Conservation (phyloP, 148 eudicot genomes). For the Pouteria glomerata region DNA sequence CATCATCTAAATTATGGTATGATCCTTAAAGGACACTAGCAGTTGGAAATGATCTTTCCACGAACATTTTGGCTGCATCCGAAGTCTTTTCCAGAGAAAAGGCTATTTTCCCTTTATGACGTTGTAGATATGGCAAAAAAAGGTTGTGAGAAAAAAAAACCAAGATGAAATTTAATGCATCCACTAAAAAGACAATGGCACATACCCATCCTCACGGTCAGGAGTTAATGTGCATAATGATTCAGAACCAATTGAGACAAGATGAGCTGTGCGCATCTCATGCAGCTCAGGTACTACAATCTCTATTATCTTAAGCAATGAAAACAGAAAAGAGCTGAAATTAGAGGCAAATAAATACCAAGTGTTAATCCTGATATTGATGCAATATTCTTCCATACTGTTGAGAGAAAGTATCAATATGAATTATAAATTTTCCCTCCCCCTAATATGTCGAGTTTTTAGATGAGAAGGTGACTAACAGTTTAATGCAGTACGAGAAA, state of each 20-base stretch:
- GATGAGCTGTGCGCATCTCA: constrained; percentile 85
- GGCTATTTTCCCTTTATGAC: background rate
- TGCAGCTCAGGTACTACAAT: constrained; percentile 78
- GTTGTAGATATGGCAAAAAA: too few species aligned
- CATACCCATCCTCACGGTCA: constrained; percentile 78
- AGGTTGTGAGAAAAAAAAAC: background rate
- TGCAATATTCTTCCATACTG: background rate
- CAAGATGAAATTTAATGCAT: background rate
- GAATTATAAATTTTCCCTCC: too few species aligned
- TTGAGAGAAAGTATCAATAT: background rate
- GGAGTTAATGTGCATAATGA: constrained; percentile 53
- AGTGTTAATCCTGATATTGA: background rate
- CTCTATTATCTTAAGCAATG: constrained; percentile 55
- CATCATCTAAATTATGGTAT: background rate
- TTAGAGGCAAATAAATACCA: constrained; percentile 4
- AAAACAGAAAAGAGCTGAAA: constrained; percentile 11
- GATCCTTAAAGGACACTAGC: background rate
- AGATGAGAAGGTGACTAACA: too few species aligned
- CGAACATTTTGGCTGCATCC: background rate
- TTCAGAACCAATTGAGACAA: constrained; percentile 93
- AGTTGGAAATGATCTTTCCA: background rate
- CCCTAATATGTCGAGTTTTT: too few species aligned
- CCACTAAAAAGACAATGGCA: constrained; percentile 8
- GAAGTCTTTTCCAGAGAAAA: background rate
- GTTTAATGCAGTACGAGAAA: too few species aligned